These are phyloP conservation scores for Lactarius sp. DNA, from an alignment of 768 basidiomycete species.

Conservation along the genomic window DNA sequence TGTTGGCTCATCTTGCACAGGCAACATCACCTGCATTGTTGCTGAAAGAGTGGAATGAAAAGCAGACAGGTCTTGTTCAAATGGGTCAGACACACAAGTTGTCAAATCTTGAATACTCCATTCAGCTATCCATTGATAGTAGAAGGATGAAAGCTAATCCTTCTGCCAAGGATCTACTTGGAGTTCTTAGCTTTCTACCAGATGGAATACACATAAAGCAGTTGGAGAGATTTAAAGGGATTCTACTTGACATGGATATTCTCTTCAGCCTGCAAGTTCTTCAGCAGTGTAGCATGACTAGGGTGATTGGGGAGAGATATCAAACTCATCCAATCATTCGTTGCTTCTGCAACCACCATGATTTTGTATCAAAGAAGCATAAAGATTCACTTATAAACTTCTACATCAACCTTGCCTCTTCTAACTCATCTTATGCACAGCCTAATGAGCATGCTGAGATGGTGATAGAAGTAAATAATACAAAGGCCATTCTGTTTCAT, in stretches of 20 bases:
- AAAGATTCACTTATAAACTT: not conserved
- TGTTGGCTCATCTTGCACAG: slow-evolving; percentile 8
- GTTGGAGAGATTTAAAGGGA: not conserved
- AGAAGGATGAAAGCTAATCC: not conserved
- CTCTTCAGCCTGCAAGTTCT: not conserved
- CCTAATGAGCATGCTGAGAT: not conserved
- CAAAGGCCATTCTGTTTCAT: not conserved
- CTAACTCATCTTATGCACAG: not conserved
- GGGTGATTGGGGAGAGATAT: not conserved
- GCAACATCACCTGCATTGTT: not conserved
- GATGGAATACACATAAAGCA: slow-evolving; percentile 5
- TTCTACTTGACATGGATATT: not conserved
- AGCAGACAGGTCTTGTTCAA: not conserved
- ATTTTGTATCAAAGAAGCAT: not conserved
- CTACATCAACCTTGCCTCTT: slow-evolving; percentile 1
- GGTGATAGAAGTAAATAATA: not conserved
- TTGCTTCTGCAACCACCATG: not conserved
- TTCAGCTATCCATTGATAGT: not conserved
- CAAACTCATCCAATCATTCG: slow-evolving; percentile 5
- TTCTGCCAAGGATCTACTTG: slow-evolving; percentile 1
- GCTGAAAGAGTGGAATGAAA: slow-evolving; percentile 3
- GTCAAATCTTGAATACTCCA: no score
- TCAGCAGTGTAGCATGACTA: not conserved
- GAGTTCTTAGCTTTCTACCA: not conserved
- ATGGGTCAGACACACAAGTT: not conserved